Base-by-base conservation (phyloP, 495 filamentous ascomycete species). In the Lepraria neglecta region DNA sequence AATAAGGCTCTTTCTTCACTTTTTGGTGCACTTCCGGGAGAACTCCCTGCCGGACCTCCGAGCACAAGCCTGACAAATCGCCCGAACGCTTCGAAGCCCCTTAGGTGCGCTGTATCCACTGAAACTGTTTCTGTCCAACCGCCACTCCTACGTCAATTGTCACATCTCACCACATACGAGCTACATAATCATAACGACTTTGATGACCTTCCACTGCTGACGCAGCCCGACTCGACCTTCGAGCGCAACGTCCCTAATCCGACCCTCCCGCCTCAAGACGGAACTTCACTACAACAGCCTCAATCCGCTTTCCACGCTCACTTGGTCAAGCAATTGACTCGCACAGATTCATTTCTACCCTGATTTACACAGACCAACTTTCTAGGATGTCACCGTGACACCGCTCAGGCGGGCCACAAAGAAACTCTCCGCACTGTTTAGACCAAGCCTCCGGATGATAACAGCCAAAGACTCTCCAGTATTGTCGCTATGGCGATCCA, bases 401-500 rank as follows among this genome's bases (percentile, higher is more conserved):
- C 14, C 31, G 47, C 40, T 30, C n/a, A n/a, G 38, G 35, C 15
- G 17, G 45, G 31, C 44, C 44, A 42, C 12, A 51, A 6, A 35
- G n/a, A 24, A 50, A 6, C n/a, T 50, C 15, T 11, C 45, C 6
- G 5, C 30, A 10, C 10, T 43, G 19, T 14, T 6, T 30, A 43
- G 30, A 17, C 9, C 40, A 40, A 6, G 40, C 6, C 12, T n/a
- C 31, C 46, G 56, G 54, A 67, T 67, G 61, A 53, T 46, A 43
- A 51, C 61, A 40, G 44, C n/a, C 21, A 31, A 30, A 19, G 12
- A 19, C 52, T 24, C 19, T 40, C 53, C 40, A 31, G 27, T 30
- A 31, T 48, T 42, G 14, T 56, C 56, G 72, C 66, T 42, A 80
- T 81, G 78, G 69, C 73, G 46, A 69, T 74, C 45, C 64, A 68